Base-by-base conservation (phyloP, 441 rosid genomes). In the Populus hybrid region DNA sequence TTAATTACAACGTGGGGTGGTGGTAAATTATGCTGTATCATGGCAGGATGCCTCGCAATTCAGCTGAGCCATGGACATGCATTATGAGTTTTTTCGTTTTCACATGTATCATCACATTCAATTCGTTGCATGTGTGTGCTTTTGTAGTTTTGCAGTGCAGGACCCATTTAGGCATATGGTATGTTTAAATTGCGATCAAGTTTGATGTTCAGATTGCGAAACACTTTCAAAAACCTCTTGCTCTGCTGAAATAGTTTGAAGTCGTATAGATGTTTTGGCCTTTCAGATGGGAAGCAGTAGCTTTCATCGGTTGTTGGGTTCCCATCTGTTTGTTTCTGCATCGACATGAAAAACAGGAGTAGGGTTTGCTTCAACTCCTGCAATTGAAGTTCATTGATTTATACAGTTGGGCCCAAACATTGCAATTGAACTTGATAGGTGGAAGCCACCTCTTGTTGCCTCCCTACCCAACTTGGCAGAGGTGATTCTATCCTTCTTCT, bases 391-490 rank as follows among this genome's bases (percentile, higher is more conserved):
- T 64, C 67, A 79, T 81, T 79, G 79, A 80, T 81, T 73, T 76
- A 79, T 72, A 77, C 82, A 71, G 83, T 78, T 84, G 87, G 90
- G 79, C 75, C 90, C 84, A 6, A 67, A 73, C 77, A 67, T 64
- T 77, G 80, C 75, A 81, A 84, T 75, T 69, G 74, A 80, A 70
- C 80, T 75, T 82, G 78, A 73, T 63, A 71, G 87, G 84, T 88
- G 89, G 87, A 85, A 83, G 83, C 87, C 87, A 83, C 86, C 82
- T 81, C 77, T 57, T 71, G 64, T 53, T 84, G 83, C 76, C 78
- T 72, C 81, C 75, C 14, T 76, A 23, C 74, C 82, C 83, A 59
- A 59, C 82, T 65, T 76, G 38, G 67, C 64, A 70, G 38, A 75
- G 69, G 82, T 74, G 70, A 80, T 70, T 73, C 53, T 53, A 82